Evolutionary conservation across 2,329 filamentous ascomycete species (phyloP).

Genomic region (Neonectria sp.): DNA sequence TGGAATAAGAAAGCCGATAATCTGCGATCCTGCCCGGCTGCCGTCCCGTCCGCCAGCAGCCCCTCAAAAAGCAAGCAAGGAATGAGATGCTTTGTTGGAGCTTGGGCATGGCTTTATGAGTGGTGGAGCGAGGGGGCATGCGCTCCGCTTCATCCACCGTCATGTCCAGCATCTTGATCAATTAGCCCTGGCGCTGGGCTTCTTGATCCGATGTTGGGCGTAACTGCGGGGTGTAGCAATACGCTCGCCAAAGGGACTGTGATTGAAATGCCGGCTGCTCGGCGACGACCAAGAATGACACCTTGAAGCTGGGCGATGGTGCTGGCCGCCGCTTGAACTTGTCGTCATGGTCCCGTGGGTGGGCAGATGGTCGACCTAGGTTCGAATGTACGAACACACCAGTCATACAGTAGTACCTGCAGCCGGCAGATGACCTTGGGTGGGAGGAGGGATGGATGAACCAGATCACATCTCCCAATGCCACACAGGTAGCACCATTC

Average conservation of each 20-base stretch:
- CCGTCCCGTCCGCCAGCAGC: background rate
- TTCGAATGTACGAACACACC: background rate
- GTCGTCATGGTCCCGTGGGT: background rate
- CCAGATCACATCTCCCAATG: conserved; percentile 6
- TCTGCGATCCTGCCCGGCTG: background rate
- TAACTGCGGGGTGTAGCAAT: background rate
- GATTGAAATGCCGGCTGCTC: background rate
- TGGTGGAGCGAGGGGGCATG: conserved; percentile 19
- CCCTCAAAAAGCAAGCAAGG: conserved; percentile 20
- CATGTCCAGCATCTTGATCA: conserved; percentile 5
- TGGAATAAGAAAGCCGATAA: conserved; percentile 4
- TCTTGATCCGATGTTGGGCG: background rate
- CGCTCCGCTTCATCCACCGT: conserved; percentile 19
- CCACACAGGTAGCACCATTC: background rate
- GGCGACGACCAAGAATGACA: background rate
- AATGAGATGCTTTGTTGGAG: conserved; percentile 6
- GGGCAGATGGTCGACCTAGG: background rate
- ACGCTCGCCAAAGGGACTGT: background rate
- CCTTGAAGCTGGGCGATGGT: background rate
- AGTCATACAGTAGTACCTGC: background rate
- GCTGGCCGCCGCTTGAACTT: background rate
- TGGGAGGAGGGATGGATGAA: background rate
- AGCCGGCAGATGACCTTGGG: background rate
- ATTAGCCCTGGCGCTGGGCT: conserved; percentile 7
- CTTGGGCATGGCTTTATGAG: conserved; percentile 2